Evolutionary conservation across 2,329 filamentous ascomycete genomes (phyloP).

Genomic region (Colletotrichum salicis): DNA sequence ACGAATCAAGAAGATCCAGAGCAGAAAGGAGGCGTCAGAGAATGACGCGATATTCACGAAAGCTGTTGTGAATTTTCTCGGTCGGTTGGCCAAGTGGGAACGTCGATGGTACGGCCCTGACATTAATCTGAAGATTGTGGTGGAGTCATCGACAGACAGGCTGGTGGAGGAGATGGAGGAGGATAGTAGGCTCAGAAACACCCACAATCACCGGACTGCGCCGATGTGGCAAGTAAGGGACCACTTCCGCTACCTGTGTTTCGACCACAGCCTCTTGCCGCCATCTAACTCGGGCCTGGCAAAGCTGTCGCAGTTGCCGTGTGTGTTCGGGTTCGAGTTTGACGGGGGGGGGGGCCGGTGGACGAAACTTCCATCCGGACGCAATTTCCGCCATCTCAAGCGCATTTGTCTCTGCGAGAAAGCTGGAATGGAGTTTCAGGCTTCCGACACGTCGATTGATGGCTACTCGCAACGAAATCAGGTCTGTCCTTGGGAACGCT

Average conservation of each 20-base stretch:
- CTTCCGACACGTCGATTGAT: background rate
- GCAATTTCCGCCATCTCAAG: background rate
- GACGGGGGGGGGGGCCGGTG: background rate
- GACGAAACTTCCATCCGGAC: conserved; percentile 1
- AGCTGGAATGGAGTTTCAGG: conserved; percentile 1
- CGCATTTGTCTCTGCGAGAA: background rate
- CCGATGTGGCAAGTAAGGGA: background rate
- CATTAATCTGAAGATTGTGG: background rate
- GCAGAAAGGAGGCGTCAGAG: background rate
- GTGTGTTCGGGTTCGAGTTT: conserved; percentile 8
- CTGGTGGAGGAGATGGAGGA: background rate
- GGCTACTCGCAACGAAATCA: background rate
- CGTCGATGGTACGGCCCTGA: background rate
- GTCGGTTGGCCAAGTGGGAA: background rate
- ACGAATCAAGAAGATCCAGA: background rate
- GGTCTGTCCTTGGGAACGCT: background rate
- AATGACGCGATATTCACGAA: background rate
- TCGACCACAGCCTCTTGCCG: background rate
- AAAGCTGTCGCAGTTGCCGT: background rate
- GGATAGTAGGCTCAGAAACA: background rate
- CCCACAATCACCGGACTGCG: background rate
- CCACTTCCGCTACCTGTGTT: background rate
- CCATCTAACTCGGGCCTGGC: background rate
- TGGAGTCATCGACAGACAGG: background rate
- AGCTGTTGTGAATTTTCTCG: background rate